These are phyloP conservation scores for Gyrodon lividus DNA, from an alignment of 768 basidiomycete genomes.

Conservation along the genomic window DNA sequence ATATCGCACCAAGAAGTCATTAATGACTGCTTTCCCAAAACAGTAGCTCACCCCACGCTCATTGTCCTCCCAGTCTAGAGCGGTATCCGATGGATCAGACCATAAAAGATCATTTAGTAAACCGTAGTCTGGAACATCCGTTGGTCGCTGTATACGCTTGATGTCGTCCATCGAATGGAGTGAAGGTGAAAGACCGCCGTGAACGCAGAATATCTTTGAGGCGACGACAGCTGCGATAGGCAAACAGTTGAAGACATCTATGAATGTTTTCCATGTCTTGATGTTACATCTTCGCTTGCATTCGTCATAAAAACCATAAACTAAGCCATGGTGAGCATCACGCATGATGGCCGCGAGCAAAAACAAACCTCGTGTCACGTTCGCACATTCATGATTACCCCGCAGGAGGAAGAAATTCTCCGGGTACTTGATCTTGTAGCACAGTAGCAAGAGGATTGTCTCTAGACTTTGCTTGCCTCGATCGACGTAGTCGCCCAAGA, in stretches of 20 bases:
- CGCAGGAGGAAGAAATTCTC: constrained; percentile 98
- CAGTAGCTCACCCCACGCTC: constrained; percentile 99
- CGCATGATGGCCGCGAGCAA: constrained; percentile 9
- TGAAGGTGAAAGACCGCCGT: constrained; percentile 91
- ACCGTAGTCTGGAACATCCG: constrained; percentile 98
- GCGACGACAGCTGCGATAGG: constrained; percentile 99
- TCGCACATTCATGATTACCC: constrained; percentile 99
- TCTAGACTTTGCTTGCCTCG: constrained; percentile 98
- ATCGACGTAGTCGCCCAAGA: constrained; percentile 99
- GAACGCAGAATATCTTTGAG: constrained; percentile 99
- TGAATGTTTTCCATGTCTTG: constrained; percentile 99
- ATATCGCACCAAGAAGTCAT: constrained; percentile 90
- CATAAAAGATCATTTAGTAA: constrained; percentile 95
- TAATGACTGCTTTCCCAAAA: constrained; percentile 97
- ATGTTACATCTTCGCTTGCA: constrained; percentile 99
- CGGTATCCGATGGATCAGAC: constrained; percentile 98
- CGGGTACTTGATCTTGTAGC: constrained; percentile 99
- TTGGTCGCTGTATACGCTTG: constrained; percentile 94
- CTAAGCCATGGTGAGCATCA: constrained; percentile 41
- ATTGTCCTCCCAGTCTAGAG: constrained; percentile 99
- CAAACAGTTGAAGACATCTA: constrained; percentile 99
- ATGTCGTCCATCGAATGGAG: constrained; percentile 98
- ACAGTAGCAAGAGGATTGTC: constrained; percentile 92
- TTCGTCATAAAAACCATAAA: constrained; percentile 99
- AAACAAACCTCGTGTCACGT: constrained; percentile 90